Conservation (phyloP, 2,329 filamentous ascomycete species). For the Diaporthe capsici region DNA sequence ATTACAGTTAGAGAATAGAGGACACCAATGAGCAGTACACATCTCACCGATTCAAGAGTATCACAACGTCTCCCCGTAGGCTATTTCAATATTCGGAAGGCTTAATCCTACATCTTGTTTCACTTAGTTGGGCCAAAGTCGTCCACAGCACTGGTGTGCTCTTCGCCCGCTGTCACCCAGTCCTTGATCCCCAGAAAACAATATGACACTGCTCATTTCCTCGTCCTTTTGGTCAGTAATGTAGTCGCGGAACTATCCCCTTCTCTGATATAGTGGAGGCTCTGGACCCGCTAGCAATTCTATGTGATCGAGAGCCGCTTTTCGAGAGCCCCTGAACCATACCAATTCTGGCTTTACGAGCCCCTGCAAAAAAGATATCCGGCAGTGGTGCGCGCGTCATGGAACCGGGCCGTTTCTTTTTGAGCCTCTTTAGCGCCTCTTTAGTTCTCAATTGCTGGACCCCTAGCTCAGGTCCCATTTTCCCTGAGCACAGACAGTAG, state of each 20-base stretch:
- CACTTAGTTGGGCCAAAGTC: too few species aligned
- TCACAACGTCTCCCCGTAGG: not conserved
- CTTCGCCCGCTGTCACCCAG: too few species aligned
- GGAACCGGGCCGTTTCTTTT: slow-evolving; percentile 1
- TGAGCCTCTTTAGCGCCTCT: not conserved
- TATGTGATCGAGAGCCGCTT: not conserved
- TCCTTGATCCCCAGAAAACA: too few species aligned
- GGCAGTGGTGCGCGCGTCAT: slow-evolving; percentile 7
- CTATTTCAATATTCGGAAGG: too few species aligned
- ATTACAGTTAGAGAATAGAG: not conserved
- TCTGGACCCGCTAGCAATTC: not conserved
- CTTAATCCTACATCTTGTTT: too few species aligned
- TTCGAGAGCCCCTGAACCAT: slow-evolving; percentile 6
- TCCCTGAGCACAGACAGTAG: slow-evolving; percentile 9
- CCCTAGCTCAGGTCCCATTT: not conserved
- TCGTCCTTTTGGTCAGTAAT: too few species aligned
- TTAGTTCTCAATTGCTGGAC: not conserved
- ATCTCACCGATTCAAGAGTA: not conserved
- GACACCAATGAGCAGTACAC: not conserved
- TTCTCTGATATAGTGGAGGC: too few species aligned
- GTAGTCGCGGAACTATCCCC: too few species aligned
- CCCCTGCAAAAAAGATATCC: not conserved
- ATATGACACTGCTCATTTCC: too few species aligned
- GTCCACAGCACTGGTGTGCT: not conserved
- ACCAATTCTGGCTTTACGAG: not conserved